phyloP scores from a whole-genome alignment of 2,329 filamentous ascomycete species.

The Zalaria obscura region DNA sequence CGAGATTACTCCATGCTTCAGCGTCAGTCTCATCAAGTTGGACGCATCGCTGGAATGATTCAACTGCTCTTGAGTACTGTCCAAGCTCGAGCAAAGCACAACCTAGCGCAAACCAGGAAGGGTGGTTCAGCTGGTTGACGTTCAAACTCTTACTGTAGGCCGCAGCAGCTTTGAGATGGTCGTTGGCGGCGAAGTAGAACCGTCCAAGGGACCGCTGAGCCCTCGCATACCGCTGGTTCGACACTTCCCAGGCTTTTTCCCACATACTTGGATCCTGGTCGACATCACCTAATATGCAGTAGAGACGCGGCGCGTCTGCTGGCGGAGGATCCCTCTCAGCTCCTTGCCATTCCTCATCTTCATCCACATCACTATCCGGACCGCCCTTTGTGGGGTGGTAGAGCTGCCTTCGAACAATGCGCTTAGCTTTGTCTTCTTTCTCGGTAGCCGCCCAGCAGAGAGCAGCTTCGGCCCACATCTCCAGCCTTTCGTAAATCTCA shows the following conservation, averaged over 20 bases:
- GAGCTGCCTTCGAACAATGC: slow-evolving; percentile 63
- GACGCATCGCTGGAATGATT: slow-evolving; percentile 73
- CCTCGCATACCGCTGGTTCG: slow-evolving; percentile 63
- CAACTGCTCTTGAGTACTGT: slow-evolving; percentile 63
- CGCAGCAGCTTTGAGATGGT: slow-evolving; percentile 55
- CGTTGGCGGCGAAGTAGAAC: slow-evolving; percentile 52
- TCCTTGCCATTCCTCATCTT: slow-evolving; percentile 45
- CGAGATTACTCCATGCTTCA: slow-evolving; percentile 89
- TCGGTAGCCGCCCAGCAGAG: slow-evolving; percentile 70
- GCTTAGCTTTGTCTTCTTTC: slow-evolving; percentile 71
- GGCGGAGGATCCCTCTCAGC: slow-evolving; percentile 57
- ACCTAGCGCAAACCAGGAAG: slow-evolving; percentile 80
- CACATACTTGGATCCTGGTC: slow-evolving; percentile 64
- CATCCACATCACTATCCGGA: slow-evolving; percentile 18
- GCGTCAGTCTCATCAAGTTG: slow-evolving; percentile 78
- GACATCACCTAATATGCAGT: slow-evolving; percentile 88
- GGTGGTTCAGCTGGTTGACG: slow-evolving; percentile 67
- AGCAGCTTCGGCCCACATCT: slow-evolving; percentile 90
- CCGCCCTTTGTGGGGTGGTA: slow-evolving; percentile 47
- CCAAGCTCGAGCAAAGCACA: slow-evolving; percentile 72
- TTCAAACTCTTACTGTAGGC: slow-evolving; percentile 66
- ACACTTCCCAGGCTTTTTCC: slow-evolving; percentile 77
- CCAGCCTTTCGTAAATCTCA: slow-evolving; percentile 86
- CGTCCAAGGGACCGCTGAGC: slow-evolving; percentile 81
- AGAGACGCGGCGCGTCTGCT: slow-evolving; percentile 70